Conservation (phyloP, 202 grass and related monocot genomes). For the Zoysia matrella region DNA sequence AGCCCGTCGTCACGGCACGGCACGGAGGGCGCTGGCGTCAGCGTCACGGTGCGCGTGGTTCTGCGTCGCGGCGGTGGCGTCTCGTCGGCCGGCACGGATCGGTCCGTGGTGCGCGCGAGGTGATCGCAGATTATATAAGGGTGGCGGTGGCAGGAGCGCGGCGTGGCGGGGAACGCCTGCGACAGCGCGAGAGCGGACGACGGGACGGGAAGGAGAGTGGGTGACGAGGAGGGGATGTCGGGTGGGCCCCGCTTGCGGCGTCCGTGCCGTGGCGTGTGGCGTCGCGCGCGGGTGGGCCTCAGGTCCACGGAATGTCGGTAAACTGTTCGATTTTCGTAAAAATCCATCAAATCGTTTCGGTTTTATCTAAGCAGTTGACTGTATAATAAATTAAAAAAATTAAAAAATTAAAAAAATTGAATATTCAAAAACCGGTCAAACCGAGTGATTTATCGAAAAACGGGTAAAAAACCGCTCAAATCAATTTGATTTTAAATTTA, state of each 20-base stretch:
- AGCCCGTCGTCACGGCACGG: not conserved
- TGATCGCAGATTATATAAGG: conserved; percentile 46
- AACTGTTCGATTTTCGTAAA: too few species aligned
- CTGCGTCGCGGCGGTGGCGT: conserved; percentile 31
- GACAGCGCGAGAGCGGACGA: conserved; percentile 3
- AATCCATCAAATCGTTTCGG: too few species aligned
- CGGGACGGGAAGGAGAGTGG: not conserved
- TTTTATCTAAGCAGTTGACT: too few species aligned
- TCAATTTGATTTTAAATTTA: too few species aligned
- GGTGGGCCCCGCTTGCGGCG: conserved; percentile 33
- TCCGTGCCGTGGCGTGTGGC: conserved; percentile 9
- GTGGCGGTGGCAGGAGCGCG: conserved; percentile 3
- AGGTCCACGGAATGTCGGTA: too few species aligned
- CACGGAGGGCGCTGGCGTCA: conserved; percentile 2
- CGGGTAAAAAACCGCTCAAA: too few species aligned
- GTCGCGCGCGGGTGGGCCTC: too few species aligned
- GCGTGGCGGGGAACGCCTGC: conserved; percentile 27
- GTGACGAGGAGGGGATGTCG: conserved; percentile 15
- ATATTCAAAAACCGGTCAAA: too few species aligned
- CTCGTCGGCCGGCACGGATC: conserved; percentile 26
- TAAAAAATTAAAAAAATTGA: too few species aligned
- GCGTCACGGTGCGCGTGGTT: conserved; percentile 10
- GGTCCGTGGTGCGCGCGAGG: conserved; percentile 48
- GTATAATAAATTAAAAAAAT: too few species aligned
- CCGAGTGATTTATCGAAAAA: too few species aligned